Percentiles rank a stretch among this genome's conserved stretches.
Conservation (phyloP, 2,329 filamentous ascomycete genomes). For the Neopestalotiopsis rosae region DNA sequence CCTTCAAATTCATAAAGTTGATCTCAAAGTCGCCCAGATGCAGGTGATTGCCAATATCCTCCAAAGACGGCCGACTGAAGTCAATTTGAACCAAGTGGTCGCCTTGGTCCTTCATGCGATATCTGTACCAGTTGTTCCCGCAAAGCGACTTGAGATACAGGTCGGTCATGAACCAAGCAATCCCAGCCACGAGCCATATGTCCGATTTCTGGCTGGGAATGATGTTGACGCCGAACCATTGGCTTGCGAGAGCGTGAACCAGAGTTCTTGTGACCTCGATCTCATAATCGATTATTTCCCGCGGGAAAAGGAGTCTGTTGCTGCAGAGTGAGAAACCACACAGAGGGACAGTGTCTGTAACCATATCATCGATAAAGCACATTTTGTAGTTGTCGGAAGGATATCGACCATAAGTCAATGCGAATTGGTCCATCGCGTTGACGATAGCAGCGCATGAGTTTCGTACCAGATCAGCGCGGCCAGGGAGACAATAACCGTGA, state of each 20-base stretch:
- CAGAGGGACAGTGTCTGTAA: slow-evolving; percentile 74
- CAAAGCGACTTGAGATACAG: slow-evolving; percentile 89
- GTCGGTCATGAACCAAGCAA: slow-evolving; percentile 94
- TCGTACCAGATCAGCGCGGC: slow-evolving; percentile 78
- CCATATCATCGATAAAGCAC: slow-evolving; percentile 90
- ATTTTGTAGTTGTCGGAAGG: slow-evolving; percentile 92
- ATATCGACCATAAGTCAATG: slow-evolving; percentile 86
- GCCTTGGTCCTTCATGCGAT: slow-evolving; percentile 82
- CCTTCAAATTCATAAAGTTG: slow-evolving; percentile 90
- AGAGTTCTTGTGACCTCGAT: slow-evolving; percentile 81
- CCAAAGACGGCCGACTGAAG: slow-evolving; percentile 79
- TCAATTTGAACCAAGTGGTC: slow-evolving; percentile 85
- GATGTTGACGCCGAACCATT: slow-evolving; percentile 95
- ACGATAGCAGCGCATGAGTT: slow-evolving; percentile 88
- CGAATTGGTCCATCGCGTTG: slow-evolving; percentile 88
- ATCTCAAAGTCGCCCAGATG: slow-evolving; percentile 84
- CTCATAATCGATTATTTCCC: slow-evolving; percentile 84
- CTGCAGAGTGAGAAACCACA: slow-evolving; percentile 89
- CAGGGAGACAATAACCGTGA: slow-evolving; percentile 88
- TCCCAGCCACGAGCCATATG: slow-evolving; percentile 87
- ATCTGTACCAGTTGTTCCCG: slow-evolving; percentile 94
- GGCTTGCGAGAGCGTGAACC: slow-evolving; percentile 83
- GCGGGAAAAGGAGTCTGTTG: slow-evolving; percentile 81
- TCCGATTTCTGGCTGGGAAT: slow-evolving; percentile 82
- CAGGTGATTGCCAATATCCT: slow-evolving; percentile 77